These are phyloP conservation scores for Hypomyces rosellus DNA, from an alignment of 2,329 filamentous ascomycete species.

Conservation along the genomic window DNA sequence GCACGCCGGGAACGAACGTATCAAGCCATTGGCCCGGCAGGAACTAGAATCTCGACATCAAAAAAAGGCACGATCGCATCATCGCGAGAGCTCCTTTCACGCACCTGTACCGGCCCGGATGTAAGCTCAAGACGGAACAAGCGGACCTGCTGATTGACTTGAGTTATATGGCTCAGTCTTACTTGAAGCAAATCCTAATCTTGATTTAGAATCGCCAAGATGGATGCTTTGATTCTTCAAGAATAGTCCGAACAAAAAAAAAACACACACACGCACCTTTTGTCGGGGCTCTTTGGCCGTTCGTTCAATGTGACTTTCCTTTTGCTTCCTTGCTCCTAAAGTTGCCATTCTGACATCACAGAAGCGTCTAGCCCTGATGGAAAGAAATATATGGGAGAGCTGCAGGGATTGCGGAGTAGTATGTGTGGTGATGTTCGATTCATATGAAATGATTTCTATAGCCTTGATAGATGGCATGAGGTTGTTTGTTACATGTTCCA, in stretches of 20 bases:
- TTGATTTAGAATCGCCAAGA: too few relatives aligned
- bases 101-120: constrained; percentile 41
- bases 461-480: too few relatives aligned
- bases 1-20: constrained; percentile 62
- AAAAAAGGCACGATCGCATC: not conserved
- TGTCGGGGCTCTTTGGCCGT: constrained; percentile 70
- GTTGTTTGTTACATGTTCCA: too few relatives aligned
- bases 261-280: constrained; percentile 33
- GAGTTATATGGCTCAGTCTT: constrained; percentile 51
- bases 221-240: too few relatives aligned
- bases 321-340: not conserved
- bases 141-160: constrained; percentile 61
- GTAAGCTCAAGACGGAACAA: constrained; percentile 59
- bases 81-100: not conserved
- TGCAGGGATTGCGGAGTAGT: too few relatives aligned
- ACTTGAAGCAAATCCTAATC: constrained; percentile 52
- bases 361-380: not conserved
- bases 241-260: too few relatives aligned
- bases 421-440: too few relatives aligned
- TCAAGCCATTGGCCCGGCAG: constrained; percentile 85
- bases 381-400: too few relatives aligned
- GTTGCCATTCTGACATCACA: not conserved
- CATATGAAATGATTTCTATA: too few relatives aligned
- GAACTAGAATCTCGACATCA: constrained; percentile 44
- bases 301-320: constrained; percentile 10